Conservation (phyloP, 192 early-diverging fungal genomes). For the Allomyces javanicus region DNA sequence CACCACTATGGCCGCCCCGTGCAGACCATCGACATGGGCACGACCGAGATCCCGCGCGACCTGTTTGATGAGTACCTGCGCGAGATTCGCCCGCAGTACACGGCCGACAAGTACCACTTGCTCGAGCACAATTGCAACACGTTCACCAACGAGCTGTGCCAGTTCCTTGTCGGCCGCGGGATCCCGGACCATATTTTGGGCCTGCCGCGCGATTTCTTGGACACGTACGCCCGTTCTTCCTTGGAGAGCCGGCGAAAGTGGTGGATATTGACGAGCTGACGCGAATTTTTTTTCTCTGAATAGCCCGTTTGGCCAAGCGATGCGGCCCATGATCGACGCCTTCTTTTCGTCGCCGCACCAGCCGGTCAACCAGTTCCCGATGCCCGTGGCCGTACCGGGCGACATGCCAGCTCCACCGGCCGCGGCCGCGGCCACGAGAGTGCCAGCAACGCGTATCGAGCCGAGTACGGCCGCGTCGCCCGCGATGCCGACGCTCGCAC, state of each 20-base stretch:
- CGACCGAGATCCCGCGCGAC: slow-evolving; percentile 48
- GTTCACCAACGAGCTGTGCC: slow-evolving; percentile 54
- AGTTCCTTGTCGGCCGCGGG: slow-evolving; percentile 51
- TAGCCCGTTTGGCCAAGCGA: slow-evolving; percentile 34
- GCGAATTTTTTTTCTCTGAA: slow-evolving; percentile 3
- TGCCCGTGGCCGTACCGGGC: too few relatives aligned
- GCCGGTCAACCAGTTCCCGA: too few relatives aligned
- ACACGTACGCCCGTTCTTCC: slow-evolving; percentile 15
- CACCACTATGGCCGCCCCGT: slow-evolving; percentile 44
- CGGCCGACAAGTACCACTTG: slow-evolving; percentile 59
- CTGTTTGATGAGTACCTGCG: slow-evolving; percentile 52
- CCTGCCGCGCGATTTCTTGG: slow-evolving; percentile 44
- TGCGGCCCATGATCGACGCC: slow-evolving; percentile 44
- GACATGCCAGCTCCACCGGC: too few relatives aligned
- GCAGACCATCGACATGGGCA: slow-evolving; percentile 52
- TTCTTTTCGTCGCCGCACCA: slow-evolving; percentile 21
- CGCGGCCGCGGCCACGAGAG: too few relatives aligned
- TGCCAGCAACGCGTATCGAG: too few relatives aligned
- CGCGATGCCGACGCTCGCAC: too few relatives aligned
- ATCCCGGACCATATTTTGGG: slow-evolving; percentile 60
- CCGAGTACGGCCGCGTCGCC: too few relatives aligned
- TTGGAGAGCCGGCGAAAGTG: neutral
- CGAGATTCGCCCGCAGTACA: slow-evolving; percentile 26
- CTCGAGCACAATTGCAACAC: slow-evolving; percentile 71
- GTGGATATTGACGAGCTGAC: neutral